Conservation (phyloP, 176 grass and related monocot species). For the Tuctoria greenei region DNA sequence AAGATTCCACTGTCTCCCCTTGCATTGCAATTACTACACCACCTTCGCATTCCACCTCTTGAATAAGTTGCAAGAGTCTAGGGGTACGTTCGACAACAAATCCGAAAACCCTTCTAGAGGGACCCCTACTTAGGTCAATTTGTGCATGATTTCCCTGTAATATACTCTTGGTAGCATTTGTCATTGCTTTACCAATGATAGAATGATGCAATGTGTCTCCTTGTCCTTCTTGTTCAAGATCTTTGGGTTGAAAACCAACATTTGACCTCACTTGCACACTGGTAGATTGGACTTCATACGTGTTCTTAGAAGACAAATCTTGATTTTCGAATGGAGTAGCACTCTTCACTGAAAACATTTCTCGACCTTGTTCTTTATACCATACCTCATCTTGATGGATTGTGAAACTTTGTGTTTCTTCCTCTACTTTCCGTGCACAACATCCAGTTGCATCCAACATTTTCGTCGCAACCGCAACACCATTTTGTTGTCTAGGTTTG, state of each 20-base stretch:
- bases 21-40: not conserved
- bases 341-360: not conserved
- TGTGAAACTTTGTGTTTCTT: not conserved
- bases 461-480: not conserved
- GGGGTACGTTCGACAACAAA: not conserved
- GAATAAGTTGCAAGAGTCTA: not conserved
- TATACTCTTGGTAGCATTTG: not conserved
- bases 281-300: not conserved
- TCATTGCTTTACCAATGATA: not conserved
- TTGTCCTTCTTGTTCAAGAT: not conserved
- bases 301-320: not conserved
- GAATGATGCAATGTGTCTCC: not conserved
- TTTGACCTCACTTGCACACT: not conserved
- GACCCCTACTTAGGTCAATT: not conserved
- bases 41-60: not conserved
- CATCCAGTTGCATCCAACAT: not conserved
- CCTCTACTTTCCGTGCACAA: not conserved
- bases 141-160: not conserved
- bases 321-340: not conserved
- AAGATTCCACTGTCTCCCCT: not conserved
- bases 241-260: not conserved
- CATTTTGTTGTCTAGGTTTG: constrained; percentile 15
- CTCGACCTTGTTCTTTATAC: not conserved
- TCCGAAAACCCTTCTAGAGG: not conserved
- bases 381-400: not conserved